Evolutionary conservation across 352 stramenopile species (phyloP).

Genomic region (Pythium vanterpoolii): DNA sequence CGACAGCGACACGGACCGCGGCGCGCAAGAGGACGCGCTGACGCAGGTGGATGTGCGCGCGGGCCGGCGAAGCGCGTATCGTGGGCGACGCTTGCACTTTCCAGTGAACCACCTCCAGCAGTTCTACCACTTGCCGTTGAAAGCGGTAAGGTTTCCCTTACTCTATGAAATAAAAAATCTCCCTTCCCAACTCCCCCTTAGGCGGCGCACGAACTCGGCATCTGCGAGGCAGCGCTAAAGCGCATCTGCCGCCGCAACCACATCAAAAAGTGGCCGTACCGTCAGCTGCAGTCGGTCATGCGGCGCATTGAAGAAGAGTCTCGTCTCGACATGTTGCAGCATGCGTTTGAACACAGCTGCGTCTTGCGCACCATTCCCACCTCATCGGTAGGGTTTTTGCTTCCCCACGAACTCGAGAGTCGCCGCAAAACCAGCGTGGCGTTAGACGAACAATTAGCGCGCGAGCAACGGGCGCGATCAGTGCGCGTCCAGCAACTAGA

Average conservation of each 20-base stretch:
- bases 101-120: conserved; percentile 49
- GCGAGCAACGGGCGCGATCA: background rate
- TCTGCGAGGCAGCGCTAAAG: conserved; percentile 83
- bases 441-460: background rate
- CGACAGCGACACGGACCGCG: background rate
- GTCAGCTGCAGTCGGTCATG: conserved; percentile 57
- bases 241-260: conserved; percentile 70
- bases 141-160: conserved; percentile 38
- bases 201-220: conserved; percentile 50
- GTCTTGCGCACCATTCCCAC: background rate
- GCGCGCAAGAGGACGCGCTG: background rate
- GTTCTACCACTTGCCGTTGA: conserved; percentile 71
- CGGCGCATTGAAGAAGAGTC: conserved; percentile 35
- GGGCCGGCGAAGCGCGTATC: background rate
- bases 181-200: conserved; percentile 11
- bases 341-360: background rate
- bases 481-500: conserved; percentile 2
- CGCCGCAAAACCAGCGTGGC: conserved; percentile 10
- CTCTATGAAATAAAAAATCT: background rate
- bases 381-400: conserved; percentile 7
- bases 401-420: conserved; percentile 22
- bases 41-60: background rate
- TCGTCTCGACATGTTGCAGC: background rate
- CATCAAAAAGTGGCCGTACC: conserved; percentile 74
- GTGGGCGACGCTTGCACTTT: conserved; percentile 48